These are phyloP conservation scores for Nigrospora oryzae DNA, from an alignment of 2,329 filamentous ascomycete genomes.

Conservation along the genomic window DNA sequence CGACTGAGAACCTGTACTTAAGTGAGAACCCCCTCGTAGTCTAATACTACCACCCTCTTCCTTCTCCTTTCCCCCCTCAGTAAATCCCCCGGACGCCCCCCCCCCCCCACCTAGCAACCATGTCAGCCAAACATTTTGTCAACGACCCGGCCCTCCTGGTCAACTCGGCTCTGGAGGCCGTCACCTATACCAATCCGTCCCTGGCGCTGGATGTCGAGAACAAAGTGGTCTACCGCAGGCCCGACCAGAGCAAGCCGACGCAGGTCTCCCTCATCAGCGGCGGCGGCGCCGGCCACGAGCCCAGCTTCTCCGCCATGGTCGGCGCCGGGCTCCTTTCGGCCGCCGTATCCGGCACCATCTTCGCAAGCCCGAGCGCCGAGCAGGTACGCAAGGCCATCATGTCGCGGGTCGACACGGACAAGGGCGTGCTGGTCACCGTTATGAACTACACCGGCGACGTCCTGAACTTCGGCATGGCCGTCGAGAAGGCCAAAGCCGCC, in stretches of 20 bases:
- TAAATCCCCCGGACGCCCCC: background rate
- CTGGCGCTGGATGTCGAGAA: slow-evolving; percentile 69
- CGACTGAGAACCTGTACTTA: no score
- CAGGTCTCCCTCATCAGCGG: slow-evolving; percentile 81
- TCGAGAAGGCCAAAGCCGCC: slow-evolving; percentile 80
- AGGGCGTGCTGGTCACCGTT: slow-evolving; percentile 79
- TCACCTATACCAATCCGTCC: slow-evolving; percentile 78
- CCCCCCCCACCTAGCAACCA: slow-evolving; percentile 8
- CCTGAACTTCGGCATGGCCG: slow-evolving; percentile 87
- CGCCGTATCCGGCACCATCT: slow-evolving; percentile 80
- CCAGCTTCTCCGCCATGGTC: slow-evolving; percentile 79
- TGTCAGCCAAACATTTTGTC: slow-evolving; percentile 77
- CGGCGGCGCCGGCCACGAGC: slow-evolving; percentile 85
- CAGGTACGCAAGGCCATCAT: slow-evolving; percentile 74
- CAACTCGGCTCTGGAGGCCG: slow-evolving; percentile 62
- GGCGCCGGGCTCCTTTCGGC: slow-evolving; percentile 73
- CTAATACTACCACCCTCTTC: no score
- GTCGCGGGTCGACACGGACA: slow-evolving; percentile 59
- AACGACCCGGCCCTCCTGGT: slow-evolving; percentile 76
- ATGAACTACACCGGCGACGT: slow-evolving; percentile 94
- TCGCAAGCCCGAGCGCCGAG: slow-evolving; percentile 72
- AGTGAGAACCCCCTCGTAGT: no score
- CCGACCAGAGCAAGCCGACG: slow-evolving; percentile 27
- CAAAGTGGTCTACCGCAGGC: slow-evolving; percentile 76
- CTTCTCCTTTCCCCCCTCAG: no score